These are phyloP conservation scores for Agrostemma githago DNA, from an alignment of 148 eudicot species.

Conservation along the genomic window DNA sequence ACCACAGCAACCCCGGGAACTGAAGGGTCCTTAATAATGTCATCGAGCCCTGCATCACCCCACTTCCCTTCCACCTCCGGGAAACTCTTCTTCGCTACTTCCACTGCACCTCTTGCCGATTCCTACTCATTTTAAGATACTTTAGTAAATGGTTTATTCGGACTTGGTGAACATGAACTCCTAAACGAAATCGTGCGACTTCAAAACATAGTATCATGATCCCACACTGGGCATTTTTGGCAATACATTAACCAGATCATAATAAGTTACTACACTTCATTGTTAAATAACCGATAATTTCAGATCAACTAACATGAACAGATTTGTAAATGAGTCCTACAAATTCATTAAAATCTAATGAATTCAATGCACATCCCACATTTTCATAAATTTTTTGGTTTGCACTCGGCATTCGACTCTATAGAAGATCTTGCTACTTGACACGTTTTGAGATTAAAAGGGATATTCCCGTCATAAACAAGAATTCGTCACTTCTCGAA, in stretches of 20 bases:
- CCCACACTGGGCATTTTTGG: neutral
- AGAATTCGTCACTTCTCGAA: too few relatives aligned
- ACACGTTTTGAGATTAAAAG: too few relatives aligned
- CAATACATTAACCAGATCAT: neutral
- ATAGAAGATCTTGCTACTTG: too few relatives aligned
- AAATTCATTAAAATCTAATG: neutral
- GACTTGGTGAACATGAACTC: neutral
- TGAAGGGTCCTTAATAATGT: slow-evolving; percentile 57
- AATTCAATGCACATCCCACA: neutral
- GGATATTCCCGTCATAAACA: too few relatives aligned
- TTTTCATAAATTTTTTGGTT: too few relatives aligned
- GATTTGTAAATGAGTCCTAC: neutral
- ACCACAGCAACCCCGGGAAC: slow-evolving; percentile 80
- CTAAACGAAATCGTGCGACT: neutral
- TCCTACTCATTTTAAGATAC: slow-evolving; percentile 38
- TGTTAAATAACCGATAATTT: neutral
- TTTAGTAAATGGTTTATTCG: neutral
- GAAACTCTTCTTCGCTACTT: slow-evolving; percentile 56
- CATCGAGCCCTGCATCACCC: slow-evolving; percentile 81
- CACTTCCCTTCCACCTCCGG: slow-evolving; percentile 69
- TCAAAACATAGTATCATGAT: neutral
- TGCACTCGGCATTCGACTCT: too few relatives aligned
- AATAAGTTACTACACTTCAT: neutral
- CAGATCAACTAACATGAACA: neutral
- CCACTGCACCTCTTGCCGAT: slow-evolving; percentile 77